Conservation (phyloP, 108 stramenopile species). For the Fragilaria radians region DNA sequence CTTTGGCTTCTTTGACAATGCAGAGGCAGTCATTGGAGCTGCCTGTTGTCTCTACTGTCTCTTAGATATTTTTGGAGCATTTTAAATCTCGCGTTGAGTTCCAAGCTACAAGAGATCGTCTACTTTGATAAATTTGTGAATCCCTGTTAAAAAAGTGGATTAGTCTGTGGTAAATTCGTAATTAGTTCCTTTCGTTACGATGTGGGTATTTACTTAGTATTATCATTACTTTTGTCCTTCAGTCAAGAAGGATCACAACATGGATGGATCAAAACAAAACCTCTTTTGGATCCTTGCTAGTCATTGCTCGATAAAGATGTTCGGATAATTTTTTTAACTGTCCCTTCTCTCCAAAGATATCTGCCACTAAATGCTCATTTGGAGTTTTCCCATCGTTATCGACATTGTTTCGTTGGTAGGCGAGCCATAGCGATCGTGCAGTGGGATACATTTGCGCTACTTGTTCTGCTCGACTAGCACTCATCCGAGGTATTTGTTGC, state of each 20-base stretch:
- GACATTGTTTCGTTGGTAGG: slow-evolving; percentile 16
- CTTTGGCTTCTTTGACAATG: neutral
- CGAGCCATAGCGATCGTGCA: slow-evolving; percentile 29
- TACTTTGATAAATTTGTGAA: no score
- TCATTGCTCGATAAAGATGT: neutral
- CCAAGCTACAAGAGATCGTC: no score
- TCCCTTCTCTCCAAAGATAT: neutral
- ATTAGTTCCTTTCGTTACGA: no score
- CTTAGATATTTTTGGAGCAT: no score
- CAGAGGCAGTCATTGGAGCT: neutral
- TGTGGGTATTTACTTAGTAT: no score
- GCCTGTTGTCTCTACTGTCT: neutral
- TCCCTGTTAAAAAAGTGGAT: no score
- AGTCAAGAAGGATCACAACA: no score
- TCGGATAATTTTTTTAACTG: neutral
- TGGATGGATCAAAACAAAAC: neutral
- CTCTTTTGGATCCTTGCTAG: neutral
- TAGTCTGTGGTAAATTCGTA: no score
- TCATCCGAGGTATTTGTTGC: slow-evolving; percentile 40
- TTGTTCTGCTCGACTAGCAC: slow-evolving; percentile 24
- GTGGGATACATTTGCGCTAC: slow-evolving; percentile 41
- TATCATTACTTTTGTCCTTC: no score
- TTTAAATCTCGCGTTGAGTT: no score
- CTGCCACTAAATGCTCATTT: neutral
- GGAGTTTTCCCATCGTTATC: neutral